Base-by-base conservation (phyloP, 345 rosid genomes). In the Adansonia digitata region DNA sequence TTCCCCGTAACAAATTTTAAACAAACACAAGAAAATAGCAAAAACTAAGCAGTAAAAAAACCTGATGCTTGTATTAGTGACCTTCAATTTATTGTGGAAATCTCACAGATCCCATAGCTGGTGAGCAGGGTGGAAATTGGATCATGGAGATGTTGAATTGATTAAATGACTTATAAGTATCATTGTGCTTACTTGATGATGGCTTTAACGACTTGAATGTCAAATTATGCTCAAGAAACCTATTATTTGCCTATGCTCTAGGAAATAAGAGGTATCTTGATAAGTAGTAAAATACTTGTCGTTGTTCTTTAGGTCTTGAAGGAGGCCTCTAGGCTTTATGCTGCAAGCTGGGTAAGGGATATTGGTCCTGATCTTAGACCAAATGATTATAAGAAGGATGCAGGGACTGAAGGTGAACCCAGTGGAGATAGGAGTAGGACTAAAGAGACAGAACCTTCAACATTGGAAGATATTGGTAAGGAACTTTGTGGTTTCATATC, bases 341-440 rank as follows among this genome's bases (percentile, higher is more conserved):
- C 82, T 59, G 96, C 92, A 0, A 95, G 99, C 75, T 91, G 98
- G 99, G 91, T 93, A 11, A 76, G 99, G 29, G 96, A 95, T 71
- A 95, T 91, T 80, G 98, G 96, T 85, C 98, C 96, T 78, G 94
- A 95, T 17, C 97, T 93, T 80, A 86, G 94, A 63, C 99, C 98
- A 2, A 82, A 88, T 76, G 92, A 91, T 78, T 90, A 86, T 76
- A 87, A 91, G 87, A 88, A 90, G 76, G 82, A 77, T 4, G 87
- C 81, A 29, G 92, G 71, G 34, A 79, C 51, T 80, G 90, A 82
- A 69, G 90, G 81, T 73, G 80, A 64, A 77, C 22, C 82, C 22
- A 60, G 27, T 22, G 76, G 63, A 45, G 69, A 64, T 13, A 75
- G 77, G 72, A 77, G 63, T 6, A 43, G 59, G 45, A 59, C 74